Evolutionary conservation across 345 rosid genomes (phyloP), one percentile per base, ranked within the genome.

Genomic region (Cardiospermum halicacabum): DNA sequence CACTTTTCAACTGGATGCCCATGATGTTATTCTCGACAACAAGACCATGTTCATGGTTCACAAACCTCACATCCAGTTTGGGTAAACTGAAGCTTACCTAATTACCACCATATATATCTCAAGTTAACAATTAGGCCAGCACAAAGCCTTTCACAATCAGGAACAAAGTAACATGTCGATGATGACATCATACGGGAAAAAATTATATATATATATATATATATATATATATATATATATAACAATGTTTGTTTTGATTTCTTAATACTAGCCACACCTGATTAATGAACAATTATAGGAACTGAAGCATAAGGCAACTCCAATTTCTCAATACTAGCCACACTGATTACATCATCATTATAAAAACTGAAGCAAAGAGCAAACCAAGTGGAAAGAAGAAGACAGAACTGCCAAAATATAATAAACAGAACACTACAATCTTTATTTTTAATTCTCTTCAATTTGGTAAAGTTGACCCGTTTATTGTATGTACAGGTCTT

Each of bases 1-100:
- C 65, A 76, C 85, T 79, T 68, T 78, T 85, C 65, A 91, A 76
- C 73, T 84, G 86, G 72, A 94, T 78, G 62, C 99, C 99, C 69
- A 72, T 91, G 74, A 94, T 87, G 71, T 85, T 82, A 80, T 87
- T 94, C 78, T 85, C 91, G 56, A 87, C 62, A 62, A 66, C 60
- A 73, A 94, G 77, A 72, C 76, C 74, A 71, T 79, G 91, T 62
- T 91, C 91, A 56, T 53, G 84, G 72, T 91, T 86, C 47, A 79
- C 64, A 80, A 85, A 94, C 71, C 83, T 89, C 74, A 94, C 77
- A 72, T 84, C 89, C 83, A 94, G 70, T 77, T 84, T 94, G 11
- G 97, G 95, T 66, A 89, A 80, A 68, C 65, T 74, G 82, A 91
- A 84, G 73, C 76, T 81, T 74, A 81, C 82, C 97, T 94, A 85